phyloP scores from a whole-genome alignment of 2,329 filamentous ascomycete genomes.

The Trichothecium sympodiale region DNA sequence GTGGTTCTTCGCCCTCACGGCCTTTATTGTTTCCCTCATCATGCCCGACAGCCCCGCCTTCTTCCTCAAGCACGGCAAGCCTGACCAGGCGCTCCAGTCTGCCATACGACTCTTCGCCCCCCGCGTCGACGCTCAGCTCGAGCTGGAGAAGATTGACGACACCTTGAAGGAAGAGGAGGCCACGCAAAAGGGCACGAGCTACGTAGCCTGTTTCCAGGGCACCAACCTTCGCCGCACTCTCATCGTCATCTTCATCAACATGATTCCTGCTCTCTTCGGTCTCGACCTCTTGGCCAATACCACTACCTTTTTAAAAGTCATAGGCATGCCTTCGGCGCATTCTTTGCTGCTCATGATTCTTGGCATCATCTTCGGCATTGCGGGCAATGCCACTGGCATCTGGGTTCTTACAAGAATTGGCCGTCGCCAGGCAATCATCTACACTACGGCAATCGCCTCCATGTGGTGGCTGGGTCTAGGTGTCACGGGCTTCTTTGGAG shows the following conservation, averaged over 20 bases:
- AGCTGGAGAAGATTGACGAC: conserved; percentile 21
- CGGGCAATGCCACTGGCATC: conserved; percentile 30
- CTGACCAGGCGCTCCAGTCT: conserved; percentile 28
- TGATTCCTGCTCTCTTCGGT: conserved; percentile 32
- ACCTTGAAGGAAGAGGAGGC: conserved; percentile 35
- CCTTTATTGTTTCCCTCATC: conserved; percentile 28
- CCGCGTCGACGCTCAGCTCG: background rate
- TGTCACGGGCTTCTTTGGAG: conserved; percentile 31
- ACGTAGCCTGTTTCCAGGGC: conserved; percentile 31
- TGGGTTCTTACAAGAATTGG: conserved; percentile 29
- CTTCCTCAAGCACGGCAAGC: conserved; percentile 28
- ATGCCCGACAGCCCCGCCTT: conserved; percentile 41
- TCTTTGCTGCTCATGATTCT: conserved; percentile 32
- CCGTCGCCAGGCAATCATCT: conserved; percentile 25
- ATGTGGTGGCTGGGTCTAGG: conserved; percentile 33
- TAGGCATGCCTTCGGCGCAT: conserved; percentile 18
- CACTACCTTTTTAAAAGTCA: conserved; percentile 27
- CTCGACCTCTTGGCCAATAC: conserved; percentile 29
- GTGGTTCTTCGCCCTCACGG: conserved; percentile 30
- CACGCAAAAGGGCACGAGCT: conserved; percentile 18
- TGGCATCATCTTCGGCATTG: conserved; percentile 31
- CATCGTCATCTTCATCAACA: conserved; percentile 28
- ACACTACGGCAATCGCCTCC: conserved; percentile 18
- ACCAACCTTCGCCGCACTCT: conserved; percentile 29
- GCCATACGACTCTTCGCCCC: conserved; percentile 31